Base-by-base conservation (phyloP, 305 asterid genomes). In the Fraxinus nigra region DNA sequence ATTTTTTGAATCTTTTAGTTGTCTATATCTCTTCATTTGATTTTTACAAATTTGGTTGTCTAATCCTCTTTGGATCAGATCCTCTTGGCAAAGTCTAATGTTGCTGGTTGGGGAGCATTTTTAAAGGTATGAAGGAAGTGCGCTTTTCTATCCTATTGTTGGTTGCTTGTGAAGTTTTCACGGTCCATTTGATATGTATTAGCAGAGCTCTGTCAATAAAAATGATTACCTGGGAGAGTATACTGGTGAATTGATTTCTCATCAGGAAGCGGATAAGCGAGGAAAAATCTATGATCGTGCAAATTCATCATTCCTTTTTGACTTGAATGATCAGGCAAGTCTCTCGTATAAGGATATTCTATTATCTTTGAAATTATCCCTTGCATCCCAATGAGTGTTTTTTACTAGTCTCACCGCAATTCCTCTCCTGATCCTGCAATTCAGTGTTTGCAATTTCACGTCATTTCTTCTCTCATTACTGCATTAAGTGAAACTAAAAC, bases 61-160 rank as follows among this genome's bases (percentile, higher is more conserved):
- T 35, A 35, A 34, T 46, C 77, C 70, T 78, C 24, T 72, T 79
- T 84, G 0, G 82, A 35, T 81, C 80, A 97, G 99, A 92, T 97
- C 81, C 94, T 97, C 83, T 87, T 97, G 85, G 88, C 92, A 61
- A 97, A 86, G 85, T 97, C 99, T 20, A 97, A 93, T 82, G 93
- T 97, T 79, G 93, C 99, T 82, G 99, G 99, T 72, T 97, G 98
- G 99, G 99, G 99, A 85, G 99, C 99, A 48, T 97, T 97, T 90
- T 86, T 93, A 82, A 93, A 94, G 98, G 99, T 94, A 88, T 16
- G 72, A 1, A 46, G 59, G 70, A 72, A 70, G 30, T 70, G 24
- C 70, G 20, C 9, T 78, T 78, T 78, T 43, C 38, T 72, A 1
- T 32, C 72, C 67, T 40, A 22, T 74, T 70, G 40, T 83, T 70